These are phyloP conservation scores for Sorghum bicolor DNA, from an alignment of 176 grass and related monocot species.

Conservation along the genomic window Sorghum_bicolor_NCBIv3 NC_012870.2:76518501-76519000, in stretches of 20 bases:
- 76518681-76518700: conserved; percentile 19
- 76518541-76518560: conserved; percentile 4
- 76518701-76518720: neutral
- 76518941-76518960: conserved; percentile 91
- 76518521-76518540: neutral
- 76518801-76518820: conserved; percentile 2
- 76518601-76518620: conserved; percentile 5
- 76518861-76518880: conserved; percentile 35
- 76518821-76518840: conserved; percentile 11
- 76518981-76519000: conserved; percentile 79
- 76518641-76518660: conserved; percentile 18
- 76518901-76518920: neutral
- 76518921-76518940: conserved; percentile 80
- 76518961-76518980: conserved; percentile 83
- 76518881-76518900: conserved; percentile 52
- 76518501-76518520: neutral
- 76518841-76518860: conserved; percentile 22
- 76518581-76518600: conserved; percentile 26
- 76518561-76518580: neutral
- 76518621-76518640: conserved; percentile 23
- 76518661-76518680: conserved; percentile 17
- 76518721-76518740: conserved; percentile 1
- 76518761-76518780: neutral
- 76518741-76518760: conserved; percentile 22
- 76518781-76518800: conserved; percentile 11